These are phyloP conservation scores for Mycena venus DNA, from an alignment of 768 basidiomycete genomes.

Conservation along the genomic window DNA sequence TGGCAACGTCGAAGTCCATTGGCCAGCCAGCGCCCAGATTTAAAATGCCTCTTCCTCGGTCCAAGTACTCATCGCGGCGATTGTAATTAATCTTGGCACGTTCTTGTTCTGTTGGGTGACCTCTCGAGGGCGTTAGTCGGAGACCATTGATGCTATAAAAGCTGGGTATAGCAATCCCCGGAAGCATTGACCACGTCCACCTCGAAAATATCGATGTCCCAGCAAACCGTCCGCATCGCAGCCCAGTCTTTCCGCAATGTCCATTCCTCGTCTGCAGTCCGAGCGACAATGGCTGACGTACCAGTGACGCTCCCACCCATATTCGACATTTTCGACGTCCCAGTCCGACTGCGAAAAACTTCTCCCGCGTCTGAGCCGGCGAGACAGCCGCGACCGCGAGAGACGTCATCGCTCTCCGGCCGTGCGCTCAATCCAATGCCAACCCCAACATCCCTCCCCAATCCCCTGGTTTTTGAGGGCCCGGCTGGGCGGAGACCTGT, in stretches of 20 bases:
- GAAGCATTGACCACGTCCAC: not conserved
- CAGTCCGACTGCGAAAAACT: not conserved
- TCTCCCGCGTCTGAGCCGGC: not conserved
- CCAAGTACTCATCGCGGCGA: not conserved
- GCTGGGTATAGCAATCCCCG: not conserved
- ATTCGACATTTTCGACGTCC: conserved; percentile 26
- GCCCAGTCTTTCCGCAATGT: not conserved
- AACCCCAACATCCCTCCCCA: too few species aligned
- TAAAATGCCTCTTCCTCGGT: too few species aligned
- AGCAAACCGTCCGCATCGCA: conserved; percentile 9
- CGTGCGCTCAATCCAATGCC: too few species aligned
- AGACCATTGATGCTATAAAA: not conserved
- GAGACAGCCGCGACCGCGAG: not conserved
- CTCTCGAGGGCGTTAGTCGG: not conserved
- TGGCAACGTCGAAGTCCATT: not conserved
- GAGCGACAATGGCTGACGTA: not conserved
- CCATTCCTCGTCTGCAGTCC: not conserved
- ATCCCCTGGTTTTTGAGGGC: conserved; percentile 20
- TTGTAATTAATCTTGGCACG: conserved; percentile 4
- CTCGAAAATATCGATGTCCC: conserved; percentile 9
- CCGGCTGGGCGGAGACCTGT: conserved; percentile 13
- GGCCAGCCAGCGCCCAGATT: not conserved
- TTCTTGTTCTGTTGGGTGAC: not conserved
- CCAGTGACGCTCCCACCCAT: conserved; percentile 6
- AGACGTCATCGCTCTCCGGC: not conserved